These are phyloP conservation scores for Penicillium italicum DNA, from an alignment of 2,329 filamentous ascomycete species.

Conservation along the genomic window DNA sequence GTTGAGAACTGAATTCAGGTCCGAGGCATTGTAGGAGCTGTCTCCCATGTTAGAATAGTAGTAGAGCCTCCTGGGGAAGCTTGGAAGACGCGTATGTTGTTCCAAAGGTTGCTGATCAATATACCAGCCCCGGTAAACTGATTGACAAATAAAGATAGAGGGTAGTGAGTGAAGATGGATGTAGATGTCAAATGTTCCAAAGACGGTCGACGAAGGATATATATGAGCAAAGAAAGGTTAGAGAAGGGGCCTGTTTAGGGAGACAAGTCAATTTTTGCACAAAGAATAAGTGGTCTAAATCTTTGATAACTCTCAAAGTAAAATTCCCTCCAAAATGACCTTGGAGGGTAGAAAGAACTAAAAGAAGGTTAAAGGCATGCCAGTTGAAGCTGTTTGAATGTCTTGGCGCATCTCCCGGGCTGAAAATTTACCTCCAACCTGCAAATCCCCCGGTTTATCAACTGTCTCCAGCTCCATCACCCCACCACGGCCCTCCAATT, in stretches of 20 bases:
- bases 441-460: constrained; percentile 10
- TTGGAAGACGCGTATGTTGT: not conserved
- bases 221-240: not conserved
- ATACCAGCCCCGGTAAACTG: not conserved
- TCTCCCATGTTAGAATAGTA: constrained; percentile 12
- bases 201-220: not conserved
- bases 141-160: not conserved
- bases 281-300: not conserved
- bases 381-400: constrained; percentile 15
- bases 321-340: not conserved
- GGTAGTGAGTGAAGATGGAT: not conserved
- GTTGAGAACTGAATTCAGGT: constrained; percentile 42
- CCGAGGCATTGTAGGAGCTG: constrained; percentile 30
- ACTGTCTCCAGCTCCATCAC: constrained; percentile 11
- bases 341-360: not conserved
- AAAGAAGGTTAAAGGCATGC: not conserved
- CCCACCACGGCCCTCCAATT: constrained; percentile 7
- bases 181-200: not conserved
- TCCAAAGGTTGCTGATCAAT: not conserved
- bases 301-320: not conserved
- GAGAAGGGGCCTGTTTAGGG: not conserved
- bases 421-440: constrained; percentile 29
- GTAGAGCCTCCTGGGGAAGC: not conserved
- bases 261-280: not conserved
- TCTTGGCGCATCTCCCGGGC: constrained; percentile 25